Evolutionary conservation across 768 basidiomycete genomes (phyloP), one percentile per base, ranked within the genome.

Genomic region (Podaxis sp.): DNA sequence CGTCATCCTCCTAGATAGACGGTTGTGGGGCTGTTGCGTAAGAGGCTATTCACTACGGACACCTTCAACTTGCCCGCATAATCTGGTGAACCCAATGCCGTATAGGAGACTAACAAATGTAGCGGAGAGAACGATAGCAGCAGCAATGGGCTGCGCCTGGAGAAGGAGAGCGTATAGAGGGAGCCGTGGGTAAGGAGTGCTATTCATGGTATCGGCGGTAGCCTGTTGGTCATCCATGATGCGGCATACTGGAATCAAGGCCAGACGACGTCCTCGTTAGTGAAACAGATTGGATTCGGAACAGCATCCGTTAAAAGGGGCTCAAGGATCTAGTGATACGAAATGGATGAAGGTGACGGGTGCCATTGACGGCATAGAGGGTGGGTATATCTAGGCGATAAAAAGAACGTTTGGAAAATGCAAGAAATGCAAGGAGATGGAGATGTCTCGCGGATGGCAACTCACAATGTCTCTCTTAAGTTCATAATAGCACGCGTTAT

Each of bases 51-150:
- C 23, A 23, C 23, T 23, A 23, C 23, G 23, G 23, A 23, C 23
- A 23, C 23, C 23, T 23, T 23, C 23, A 23, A 23, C 23, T 23
- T 23, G 23, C 23, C 23, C 23, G 23, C 23, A 2, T 23, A 37
- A 56, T 46, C 51, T 32, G 5, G 48, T 38, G 10, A 62, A 40
- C 16, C 44, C 42, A 21, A 65, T 25, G 14, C 62, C 60, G 16
- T 57, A 59, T 13, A 63, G 40, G 25, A 66, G 58, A 21, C 55
- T 58, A 21, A 63, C 3, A 54, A 61, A 48, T 5, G 27, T 14
- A 16, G 54, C 37, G 13, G 62, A 56, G 10, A 63, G 50, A 21
- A 50, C 25, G 2, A 66, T 61, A 14, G 61, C 65, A 6, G 59
- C 52, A 38, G 54, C 58, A n/a, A 56, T 55, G 44, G 37, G 32